Conservation (phyloP, 352 stramenopile species). For the Aphanomyces cochlioides region DNA sequence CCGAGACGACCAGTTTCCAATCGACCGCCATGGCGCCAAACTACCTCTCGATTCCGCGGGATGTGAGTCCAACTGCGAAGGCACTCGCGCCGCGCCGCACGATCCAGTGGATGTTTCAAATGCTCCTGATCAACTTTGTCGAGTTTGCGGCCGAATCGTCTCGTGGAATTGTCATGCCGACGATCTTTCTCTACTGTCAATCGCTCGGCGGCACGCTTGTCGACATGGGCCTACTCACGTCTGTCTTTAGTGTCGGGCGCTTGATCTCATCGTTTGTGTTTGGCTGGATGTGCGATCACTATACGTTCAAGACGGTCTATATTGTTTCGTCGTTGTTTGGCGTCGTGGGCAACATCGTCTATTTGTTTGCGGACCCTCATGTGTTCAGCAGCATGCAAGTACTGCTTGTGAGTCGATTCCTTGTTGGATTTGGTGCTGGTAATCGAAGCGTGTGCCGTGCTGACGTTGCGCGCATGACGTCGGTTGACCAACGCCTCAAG, state of each 20-base stretch:
- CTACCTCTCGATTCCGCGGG: too few species aligned
- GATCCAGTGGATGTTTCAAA: slow-evolving; percentile 50
- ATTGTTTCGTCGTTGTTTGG: slow-evolving; percentile 39
- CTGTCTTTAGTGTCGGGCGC: slow-evolving; percentile 55
- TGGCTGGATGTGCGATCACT: slow-evolving; percentile 56
- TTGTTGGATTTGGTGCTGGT: slow-evolving; percentile 64
- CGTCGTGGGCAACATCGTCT: slow-evolving; percentile 56
- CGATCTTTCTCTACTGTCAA: slow-evolving; percentile 61
- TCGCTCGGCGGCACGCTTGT: slow-evolving; percentile 51
- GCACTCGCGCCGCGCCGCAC: not conserved
- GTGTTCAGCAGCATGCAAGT: slow-evolving; percentile 12
- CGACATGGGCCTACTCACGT: slow-evolving; percentile 56
- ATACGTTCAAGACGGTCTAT: slow-evolving; percentile 58
- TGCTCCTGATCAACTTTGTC: slow-evolving; percentile 53
- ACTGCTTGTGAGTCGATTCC: slow-evolving; percentile 53
- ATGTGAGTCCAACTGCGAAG: too few species aligned
- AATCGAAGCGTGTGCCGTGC: slow-evolving; percentile 73
- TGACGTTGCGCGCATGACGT: slow-evolving; percentile 61
- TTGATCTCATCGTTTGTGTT: slow-evolving; percentile 64
- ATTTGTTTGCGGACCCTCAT: slow-evolving; percentile 45
- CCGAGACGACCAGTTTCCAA: too few species aligned
- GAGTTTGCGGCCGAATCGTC: slow-evolving; percentile 60
- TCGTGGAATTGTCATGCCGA: slow-evolving; percentile 59
- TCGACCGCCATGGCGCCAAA: too few species aligned
- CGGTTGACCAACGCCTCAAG: slow-evolving; percentile 49